Evolutionary conservation across 139 green algal species (phyloP), one percentile per base, ranked within the genome.

Genomic region (Trebouxia sp.): DNA sequence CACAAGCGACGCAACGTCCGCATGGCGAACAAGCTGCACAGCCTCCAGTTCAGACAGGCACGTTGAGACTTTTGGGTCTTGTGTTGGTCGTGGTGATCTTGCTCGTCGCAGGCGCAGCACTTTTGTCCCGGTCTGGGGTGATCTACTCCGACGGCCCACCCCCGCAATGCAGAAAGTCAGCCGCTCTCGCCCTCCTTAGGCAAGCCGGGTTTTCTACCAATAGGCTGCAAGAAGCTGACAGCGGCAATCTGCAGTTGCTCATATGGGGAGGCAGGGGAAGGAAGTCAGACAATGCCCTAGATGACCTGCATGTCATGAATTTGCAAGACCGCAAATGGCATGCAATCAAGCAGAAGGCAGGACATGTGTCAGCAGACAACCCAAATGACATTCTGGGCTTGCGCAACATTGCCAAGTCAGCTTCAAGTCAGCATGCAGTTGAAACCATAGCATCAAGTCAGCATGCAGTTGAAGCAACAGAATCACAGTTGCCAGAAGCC

Each of bases 201-300:
- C 62, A 72, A 45, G 35, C 42, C 8, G n/a, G 43, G 3, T 32
- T 37, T 42, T 11, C 62, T 22, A 10, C 35, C 32, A 45, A 35
- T 42, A 6, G 32, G 20, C 6, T 39, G n/a, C 14, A 37, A 67
- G 56, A 26, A 67, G 28, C 24, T 8, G 37, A 8, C 37, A 17
- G 32, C 28, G 32, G 11, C 12, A 5, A 30, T 22, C 62, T 72
- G 12, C 62, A 72, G 12, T 11, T 80, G 6, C 38, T 67, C 8
- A 32, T 80, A 28, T 80, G 74, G 74, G 48, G 74, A 35, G 74
- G 74, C 74, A 80, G 66, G 50, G 47, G 48, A 9, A 53, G 66
- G 7, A 43, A 41, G 17, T 30, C 74, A 65, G 47, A 47, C 7
- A 11, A 38, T 28, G 45, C 66, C 12, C 43, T 80, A 12, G 32